Evolutionary conservation across 441 rosid genomes (phyloP).

Genomic region (Omphalea diandra): DNA sequence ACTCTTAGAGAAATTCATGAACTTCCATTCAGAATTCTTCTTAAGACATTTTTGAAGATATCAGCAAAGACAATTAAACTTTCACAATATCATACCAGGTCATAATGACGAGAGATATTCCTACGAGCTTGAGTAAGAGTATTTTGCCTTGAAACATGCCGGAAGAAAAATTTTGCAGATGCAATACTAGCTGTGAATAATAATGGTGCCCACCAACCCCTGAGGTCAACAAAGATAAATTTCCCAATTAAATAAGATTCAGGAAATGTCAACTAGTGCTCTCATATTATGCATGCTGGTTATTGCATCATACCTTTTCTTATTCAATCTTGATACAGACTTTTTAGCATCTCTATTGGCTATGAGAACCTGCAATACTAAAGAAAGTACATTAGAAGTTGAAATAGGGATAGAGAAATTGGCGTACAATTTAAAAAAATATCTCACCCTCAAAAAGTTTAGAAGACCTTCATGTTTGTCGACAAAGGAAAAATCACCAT

Average conservation of each 20-base stretch:
- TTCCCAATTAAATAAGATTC: not conserved
- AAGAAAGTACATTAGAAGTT: not conserved
- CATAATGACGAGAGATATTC: slow-evolving; percentile 88
- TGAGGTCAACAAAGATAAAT: slow-evolving; percentile 18
- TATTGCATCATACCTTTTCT: slow-evolving; percentile 52
- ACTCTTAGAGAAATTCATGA: not conserved
- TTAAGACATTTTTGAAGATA: slow-evolving; percentile 8
- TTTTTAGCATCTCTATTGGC: slow-evolving; percentile 58
- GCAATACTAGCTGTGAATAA: slow-evolving; percentile 65
- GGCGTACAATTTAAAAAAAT: not conserved
- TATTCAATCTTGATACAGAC: slow-evolving; percentile 34
- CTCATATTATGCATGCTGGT: not conserved
- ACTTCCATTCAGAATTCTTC: not conserved
- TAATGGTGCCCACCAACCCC: slow-evolving; percentile 98
- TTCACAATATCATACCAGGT: slow-evolving; percentile 53
- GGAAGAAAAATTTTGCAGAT: slow-evolving; percentile 69
- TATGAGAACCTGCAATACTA: slow-evolving; percentile 64
- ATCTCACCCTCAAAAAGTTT: slow-evolving; percentile 61
- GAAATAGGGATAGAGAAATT: not conserved
- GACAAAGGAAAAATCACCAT: slow-evolving; percentile 78
- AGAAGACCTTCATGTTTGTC: slow-evolving; percentile 70
- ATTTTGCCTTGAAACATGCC: slow-evolving; percentile 64
- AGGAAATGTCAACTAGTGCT: not conserved
- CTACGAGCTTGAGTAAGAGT: slow-evolving; percentile 91
- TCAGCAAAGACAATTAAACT: not conserved